These are phyloP conservation scores for Trichosporon coremiiforme DNA, from an alignment of 1,284 basidiomycete genomes.

Conservation along the genomic window DNA sequence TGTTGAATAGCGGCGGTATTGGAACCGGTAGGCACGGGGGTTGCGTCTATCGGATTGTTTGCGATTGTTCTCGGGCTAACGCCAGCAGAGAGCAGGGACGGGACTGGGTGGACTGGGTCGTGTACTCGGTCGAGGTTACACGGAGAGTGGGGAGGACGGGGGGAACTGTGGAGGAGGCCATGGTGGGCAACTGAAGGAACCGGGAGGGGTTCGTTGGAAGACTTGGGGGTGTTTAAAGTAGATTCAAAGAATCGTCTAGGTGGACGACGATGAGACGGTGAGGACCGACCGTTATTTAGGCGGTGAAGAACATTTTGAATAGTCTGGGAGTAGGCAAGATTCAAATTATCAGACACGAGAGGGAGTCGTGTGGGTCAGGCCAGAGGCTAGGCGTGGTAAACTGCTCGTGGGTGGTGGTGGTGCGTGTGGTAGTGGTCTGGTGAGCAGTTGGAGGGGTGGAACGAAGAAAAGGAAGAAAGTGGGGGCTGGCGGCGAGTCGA, in stretches of 20 bases:
- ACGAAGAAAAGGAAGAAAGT: conserved; percentile 22
- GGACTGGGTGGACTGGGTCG: conserved; percentile 24
- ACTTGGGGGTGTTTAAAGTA: conserved; percentile 23
- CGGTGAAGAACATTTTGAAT: conserved; percentile 31
- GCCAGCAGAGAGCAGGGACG: conserved; percentile 25
- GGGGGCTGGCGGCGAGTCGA: conserved; percentile 3
- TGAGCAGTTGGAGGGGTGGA: conserved; percentile 8
- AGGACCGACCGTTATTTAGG: conserved; percentile 17
- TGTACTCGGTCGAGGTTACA: conserved; percentile 17
- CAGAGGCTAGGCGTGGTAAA: conserved; percentile 25
- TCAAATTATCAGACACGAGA: conserved; percentile 32
- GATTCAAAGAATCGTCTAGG: conserved; percentile 27
- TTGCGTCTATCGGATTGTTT: conserved; percentile 25
- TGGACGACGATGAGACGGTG: conserved; percentile 29
- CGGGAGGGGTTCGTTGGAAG: conserved; percentile 28
- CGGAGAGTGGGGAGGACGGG: conserved; percentile 16
- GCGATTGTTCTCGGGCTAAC: conserved; percentile 17
- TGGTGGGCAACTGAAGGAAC: conserved; percentile 34
- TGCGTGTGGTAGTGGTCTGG: conserved; percentile 3
- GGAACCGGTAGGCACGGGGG: conserved; percentile 23
- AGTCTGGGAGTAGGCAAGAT: conserved; percentile 27
- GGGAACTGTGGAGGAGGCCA: conserved; percentile 31
- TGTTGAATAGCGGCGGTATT: neutral
- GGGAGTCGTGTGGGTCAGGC: conserved; percentile 12
- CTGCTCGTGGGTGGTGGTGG: conserved; percentile 20